Conservation (phyloP, 2,329 filamentous ascomycete genomes). For the Bertia moriformis region DNA sequence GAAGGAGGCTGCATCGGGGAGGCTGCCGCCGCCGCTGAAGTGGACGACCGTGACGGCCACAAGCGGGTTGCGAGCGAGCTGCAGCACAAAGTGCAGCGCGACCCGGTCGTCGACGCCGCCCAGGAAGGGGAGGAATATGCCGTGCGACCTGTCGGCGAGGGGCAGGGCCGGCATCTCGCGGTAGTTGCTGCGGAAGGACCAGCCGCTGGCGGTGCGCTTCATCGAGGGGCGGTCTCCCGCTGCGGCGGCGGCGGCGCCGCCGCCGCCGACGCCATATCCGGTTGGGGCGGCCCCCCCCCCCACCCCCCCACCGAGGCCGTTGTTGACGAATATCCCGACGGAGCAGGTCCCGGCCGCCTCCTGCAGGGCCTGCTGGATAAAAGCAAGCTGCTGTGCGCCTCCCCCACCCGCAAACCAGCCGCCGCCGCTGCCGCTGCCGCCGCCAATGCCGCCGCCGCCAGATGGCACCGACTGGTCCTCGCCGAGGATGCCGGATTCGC, state of each 20-base stretch:
- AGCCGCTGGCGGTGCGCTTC: constrained; percentile 31
- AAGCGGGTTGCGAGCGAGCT: constrained; percentile 65
- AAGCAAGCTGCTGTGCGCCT: constrained; percentile 59
- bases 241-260: constrained; percentile 14
- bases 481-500: constrained; percentile 60
- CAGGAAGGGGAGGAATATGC: constrained; percentile 77
- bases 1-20: constrained; percentile 5
- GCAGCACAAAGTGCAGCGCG: constrained; percentile 68
- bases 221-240: no score
- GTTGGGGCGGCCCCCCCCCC: no score
- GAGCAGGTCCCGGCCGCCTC: constrained; percentile 39
- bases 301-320: constrained; percentile 39
- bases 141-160: constrained; percentile 56
- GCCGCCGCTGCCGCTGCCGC: constrained; percentile 28
- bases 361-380: constrained; percentile 55
- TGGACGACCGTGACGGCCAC: constrained; percentile 66
- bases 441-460: constrained; percentile 22
- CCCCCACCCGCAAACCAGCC: constrained; percentile 43
- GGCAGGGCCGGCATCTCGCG: constrained; percentile 42
- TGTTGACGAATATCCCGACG: constrained; percentile 68
- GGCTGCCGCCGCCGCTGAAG: constrained; percentile 29
- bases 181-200: constrained; percentile 44
- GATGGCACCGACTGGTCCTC: constrained; percentile 39
- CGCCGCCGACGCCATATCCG: constrained; percentile 20
- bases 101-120: constrained; percentile 70